phyloP scores from a whole-genome alignment of 129 eudicot species.

The Flaveria linearis region DNA sequence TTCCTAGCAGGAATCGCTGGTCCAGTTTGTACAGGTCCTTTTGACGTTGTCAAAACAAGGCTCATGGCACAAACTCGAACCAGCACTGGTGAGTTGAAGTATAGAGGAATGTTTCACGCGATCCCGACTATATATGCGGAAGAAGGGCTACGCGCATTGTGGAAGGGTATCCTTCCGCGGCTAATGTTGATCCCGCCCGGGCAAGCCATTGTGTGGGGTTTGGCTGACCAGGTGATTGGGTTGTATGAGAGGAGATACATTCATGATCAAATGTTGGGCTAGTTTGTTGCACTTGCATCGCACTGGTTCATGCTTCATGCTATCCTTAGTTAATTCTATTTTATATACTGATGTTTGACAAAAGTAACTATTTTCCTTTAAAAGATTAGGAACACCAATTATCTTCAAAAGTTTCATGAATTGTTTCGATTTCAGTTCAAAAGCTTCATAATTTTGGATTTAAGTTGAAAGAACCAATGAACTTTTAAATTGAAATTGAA shows the following conservation, averaged over 20 bases:
- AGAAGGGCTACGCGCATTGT: conserved; percentile 78
- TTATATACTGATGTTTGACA: too few relatives aligned
- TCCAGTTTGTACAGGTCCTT: conserved; percentile 87
- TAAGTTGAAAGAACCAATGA: too few relatives aligned
- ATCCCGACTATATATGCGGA: conserved; percentile 68
- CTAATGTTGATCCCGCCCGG: conserved; percentile 98
- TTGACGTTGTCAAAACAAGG: conserved; percentile 96
- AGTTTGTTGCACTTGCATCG: background rate
- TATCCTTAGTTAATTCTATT: too few relatives aligned
- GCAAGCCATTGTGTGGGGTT: conserved; percentile 96
- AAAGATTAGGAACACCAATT: too few relatives aligned
- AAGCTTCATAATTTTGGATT: too few relatives aligned
- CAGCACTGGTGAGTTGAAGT: conserved; percentile 53
- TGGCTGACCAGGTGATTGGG: conserved; percentile 88
- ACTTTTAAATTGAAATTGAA: too few relatives aligned
- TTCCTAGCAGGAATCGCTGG: conserved; percentile 87
- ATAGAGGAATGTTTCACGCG: conserved; percentile 85
- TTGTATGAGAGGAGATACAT: conserved; percentile 70
- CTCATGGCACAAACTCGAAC: conserved; percentile 84
- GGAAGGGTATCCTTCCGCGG: conserved; percentile 92
- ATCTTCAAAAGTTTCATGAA: too few relatives aligned
- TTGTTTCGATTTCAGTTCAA: too few relatives aligned
- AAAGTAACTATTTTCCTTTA: too few relatives aligned
- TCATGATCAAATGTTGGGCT: conserved; percentile 10
- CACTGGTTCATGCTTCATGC: too few relatives aligned